Base-by-base conservation (phyloP, 2,329 filamentous ascomycete genomes). In the Penicillium fuscoglaucum region DNA sequence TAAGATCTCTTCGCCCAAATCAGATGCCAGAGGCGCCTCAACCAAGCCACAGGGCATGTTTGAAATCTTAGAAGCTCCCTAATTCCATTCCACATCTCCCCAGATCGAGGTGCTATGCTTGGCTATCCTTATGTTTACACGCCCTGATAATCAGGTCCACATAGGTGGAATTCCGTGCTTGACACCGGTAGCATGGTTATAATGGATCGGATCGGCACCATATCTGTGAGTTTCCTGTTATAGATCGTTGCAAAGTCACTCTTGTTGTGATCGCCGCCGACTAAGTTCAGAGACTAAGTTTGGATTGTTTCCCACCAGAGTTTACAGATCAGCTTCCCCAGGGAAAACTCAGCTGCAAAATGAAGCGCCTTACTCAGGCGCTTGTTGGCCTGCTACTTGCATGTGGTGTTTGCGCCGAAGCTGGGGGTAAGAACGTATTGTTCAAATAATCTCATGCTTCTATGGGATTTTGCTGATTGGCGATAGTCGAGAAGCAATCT, bases 181-280 rank as follows among this genome's bases (percentile, higher is more conserved):
- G 15, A 21, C 4, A 12, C 19, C 28, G 19, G 8, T 43, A 21
- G 37, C 26, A 53, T 48, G 46, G 56, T 62, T 66, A 65, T 65
- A 67, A 66, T 46, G 53, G 28, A 43, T 48, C 48, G 54, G 65
- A 67, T 66, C 65, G 64, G 62, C 65, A 66, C 51, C 10, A 41
- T 37, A 26, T 44, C 17, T 43, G 15, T 43, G 13, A 3, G 26
- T 48, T 48, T 37, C 47, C 39, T 47, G 26, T 45, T 47, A 43
- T 29, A 55, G 52, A 45, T 52, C 15, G 6, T 28, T 37, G 55
- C 24, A 48, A 52, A 57, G 54, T 57, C 40, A 56, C 44, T 56
- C 50, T 31, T 55, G 43, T 48, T 55, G 53, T 55, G 58, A 41
- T 47, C 48, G 41, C 39, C 55, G 48, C 46, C 28, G 24, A 60